phyloP scores from a whole-genome alignment of 495 filamentous ascomycete species.

The Schizothecium vesticola region DNA sequence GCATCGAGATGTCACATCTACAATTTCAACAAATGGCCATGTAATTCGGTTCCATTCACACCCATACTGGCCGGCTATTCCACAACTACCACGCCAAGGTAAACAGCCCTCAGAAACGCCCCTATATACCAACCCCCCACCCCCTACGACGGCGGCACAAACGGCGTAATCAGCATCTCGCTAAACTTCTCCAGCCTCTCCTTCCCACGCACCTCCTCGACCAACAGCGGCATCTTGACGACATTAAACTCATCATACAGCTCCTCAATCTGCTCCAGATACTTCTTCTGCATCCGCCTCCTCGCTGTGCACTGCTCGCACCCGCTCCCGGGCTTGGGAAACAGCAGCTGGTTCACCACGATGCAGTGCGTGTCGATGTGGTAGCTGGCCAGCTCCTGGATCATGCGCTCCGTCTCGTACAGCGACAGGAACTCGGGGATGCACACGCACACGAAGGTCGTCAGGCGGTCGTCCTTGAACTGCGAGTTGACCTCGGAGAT shows the following conservation, averaged over 20 bases:
- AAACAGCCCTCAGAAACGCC: neutral
- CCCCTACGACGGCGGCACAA: conserved; percentile 61
- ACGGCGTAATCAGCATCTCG: conserved; percentile 85
- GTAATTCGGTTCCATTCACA: neutral
- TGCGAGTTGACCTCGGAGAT: conserved; percentile 95
- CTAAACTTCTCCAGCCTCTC: conserved; percentile 90
- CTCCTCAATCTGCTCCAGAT: conserved; percentile 97
- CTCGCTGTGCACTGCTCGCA: conserved; percentile 96
- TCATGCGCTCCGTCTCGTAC: conserved; percentile 99
- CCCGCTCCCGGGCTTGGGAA: conserved; percentile 76
- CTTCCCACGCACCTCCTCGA: conserved; percentile 93
- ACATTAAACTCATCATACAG: conserved; percentile 99
- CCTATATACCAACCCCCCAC: neutral
- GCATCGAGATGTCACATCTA: too few relatives aligned
- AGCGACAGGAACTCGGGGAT: conserved; percentile 96
- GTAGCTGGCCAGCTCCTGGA: conserved; percentile 92
- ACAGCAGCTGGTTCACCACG: conserved; percentile 96
- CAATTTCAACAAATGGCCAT: neutral
- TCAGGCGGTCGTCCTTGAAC: conserved; percentile 94
- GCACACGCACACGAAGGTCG: conserved; percentile 97
- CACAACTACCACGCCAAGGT: neutral
- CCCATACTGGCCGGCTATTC: neutral
- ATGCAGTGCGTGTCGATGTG: conserved; percentile 94
- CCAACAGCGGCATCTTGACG: conserved; percentile 91
- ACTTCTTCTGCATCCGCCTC: conserved; percentile 99